phyloP scores from a whole-genome alignment of 2,329 filamentous ascomycete species.

The Talaromyces sp. region DNA sequence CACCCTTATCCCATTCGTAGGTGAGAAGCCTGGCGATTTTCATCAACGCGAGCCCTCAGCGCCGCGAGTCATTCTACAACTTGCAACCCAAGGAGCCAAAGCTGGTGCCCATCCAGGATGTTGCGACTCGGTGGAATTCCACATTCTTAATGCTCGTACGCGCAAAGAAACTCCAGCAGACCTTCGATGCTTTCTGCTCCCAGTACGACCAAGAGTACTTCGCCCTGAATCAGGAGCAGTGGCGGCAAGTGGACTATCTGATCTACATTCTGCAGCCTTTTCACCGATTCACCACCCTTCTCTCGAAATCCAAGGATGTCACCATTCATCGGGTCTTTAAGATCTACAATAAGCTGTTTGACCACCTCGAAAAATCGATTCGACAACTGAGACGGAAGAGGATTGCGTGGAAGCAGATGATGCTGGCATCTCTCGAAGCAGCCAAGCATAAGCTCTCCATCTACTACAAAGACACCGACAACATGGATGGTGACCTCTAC shows the following conservation, averaged over 20 bases:
- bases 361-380: not conserved
- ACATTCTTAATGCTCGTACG: slow-evolving; percentile 21
- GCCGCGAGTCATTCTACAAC: slow-evolving; percentile 18
- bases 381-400: not conserved
- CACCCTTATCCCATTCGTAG: not conserved
- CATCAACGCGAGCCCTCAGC: slow-evolving; percentile 20
- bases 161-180: slow-evolving; percentile 16
- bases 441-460: too few species aligned
- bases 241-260: too few species aligned
- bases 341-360: slow-evolving; percentile 21
- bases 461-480: too few species aligned
- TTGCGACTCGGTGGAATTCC: not conserved
- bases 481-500: too few species aligned
- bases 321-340: slow-evolving; percentile 20
- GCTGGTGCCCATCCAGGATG: slow-evolving; percentile 21
- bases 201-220: not conserved
- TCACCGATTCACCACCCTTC: slow-evolving; percentile 14
- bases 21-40: slow-evolving; percentile 17
- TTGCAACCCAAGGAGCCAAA: slow-evolving; percentile 18
- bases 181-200: not conserved
- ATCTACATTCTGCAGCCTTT: not conserved
- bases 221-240: too few species aligned
- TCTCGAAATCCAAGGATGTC: slow-evolving; percentile 21
- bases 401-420: too few species aligned
- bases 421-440: too few species aligned